These are phyloP conservation scores for Aspergillus bridgeri DNA, from an alignment of 495 filamentous ascomycete genomes.

Conservation along the genomic window DNA sequence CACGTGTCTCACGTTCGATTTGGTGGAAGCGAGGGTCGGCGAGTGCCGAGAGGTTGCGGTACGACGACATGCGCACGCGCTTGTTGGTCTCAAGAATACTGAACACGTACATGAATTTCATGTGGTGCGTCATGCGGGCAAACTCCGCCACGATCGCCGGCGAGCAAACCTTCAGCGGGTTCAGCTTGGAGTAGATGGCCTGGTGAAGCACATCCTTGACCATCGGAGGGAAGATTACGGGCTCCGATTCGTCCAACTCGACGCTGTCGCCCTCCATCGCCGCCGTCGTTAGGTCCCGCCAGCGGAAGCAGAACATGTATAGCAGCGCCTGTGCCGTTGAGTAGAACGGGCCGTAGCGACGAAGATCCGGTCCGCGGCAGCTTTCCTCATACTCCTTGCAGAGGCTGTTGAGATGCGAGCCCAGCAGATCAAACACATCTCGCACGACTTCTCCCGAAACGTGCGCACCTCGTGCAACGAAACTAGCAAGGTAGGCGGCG, in stretches of 20 bases:
- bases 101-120: conserved; percentile 84
- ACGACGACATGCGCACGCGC: conserved; percentile 66
- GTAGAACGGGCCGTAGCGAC: conserved; percentile 82
- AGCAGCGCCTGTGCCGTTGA: conserved; percentile 79
- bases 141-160: conserved; percentile 87
- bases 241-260: conserved; percentile 51
- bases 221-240: conserved; percentile 66
- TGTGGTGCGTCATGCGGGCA: conserved; percentile 76
- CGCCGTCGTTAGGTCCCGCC: conserved; percentile 77
- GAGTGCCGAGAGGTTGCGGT: conserved; percentile 38
- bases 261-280: conserved; percentile 45
- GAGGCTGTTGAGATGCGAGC: conserved; percentile 66
- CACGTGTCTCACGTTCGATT: conserved; percentile 61
- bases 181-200: conserved; percentile 81
- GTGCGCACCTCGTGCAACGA: conserved; percentile 81
- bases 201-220: conserved; percentile 67
- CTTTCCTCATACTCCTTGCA: conserved; percentile 57
- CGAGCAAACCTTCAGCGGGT: conserved; percentile 95
- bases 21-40: conserved; percentile 36
- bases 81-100: conserved; percentile 89
- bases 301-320: conserved; percentile 98
- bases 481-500: conserved; percentile 89
- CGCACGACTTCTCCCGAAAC: conserved; percentile 72
- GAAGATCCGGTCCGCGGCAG: conserved; percentile 80
- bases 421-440: conserved; percentile 71